Evolutionary conservation across 208 protist species (phyloP).

Genomic region (Porcisia deanei): DNA sequence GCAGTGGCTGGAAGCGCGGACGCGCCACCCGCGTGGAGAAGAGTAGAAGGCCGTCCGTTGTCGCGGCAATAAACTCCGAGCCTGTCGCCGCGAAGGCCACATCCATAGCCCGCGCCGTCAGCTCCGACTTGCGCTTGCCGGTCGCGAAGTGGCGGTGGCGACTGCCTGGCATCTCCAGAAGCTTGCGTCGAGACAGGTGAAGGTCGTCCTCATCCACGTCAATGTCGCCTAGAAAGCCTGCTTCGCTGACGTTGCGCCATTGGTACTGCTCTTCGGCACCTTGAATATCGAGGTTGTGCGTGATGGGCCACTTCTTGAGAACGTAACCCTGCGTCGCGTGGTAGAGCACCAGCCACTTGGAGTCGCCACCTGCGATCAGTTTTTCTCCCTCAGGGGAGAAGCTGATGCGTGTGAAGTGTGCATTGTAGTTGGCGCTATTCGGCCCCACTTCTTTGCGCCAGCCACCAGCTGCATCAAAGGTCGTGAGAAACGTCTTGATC

Average conservation of each 20-base stretch:
- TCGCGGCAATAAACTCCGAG: conserved; percentile 89
- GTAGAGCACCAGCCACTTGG: conserved; percentile 90
- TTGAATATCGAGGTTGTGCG: conserved; percentile 85
- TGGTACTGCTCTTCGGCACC: conserved; percentile 92
- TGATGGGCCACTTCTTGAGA: conserved; percentile 90
- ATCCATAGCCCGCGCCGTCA: conserved; percentile 78
- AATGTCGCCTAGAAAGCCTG: conserved; percentile 85
- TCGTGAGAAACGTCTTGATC: conserved; percentile 85
- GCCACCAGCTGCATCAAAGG: conserved; percentile 83
- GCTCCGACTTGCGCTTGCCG: conserved; percentile 88
- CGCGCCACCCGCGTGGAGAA: conserved; percentile 80
- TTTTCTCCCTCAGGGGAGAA: conserved; percentile 90
- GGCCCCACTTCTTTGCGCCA: conserved; percentile 86
- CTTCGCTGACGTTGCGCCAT: conserved; percentile 84
- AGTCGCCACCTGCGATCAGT: conserved; percentile 86
- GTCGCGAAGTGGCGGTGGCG: conserved; percentile 88
- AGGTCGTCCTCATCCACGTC: conserved; percentile 82
- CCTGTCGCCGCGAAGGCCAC: conserved; percentile 79
- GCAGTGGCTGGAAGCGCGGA: conserved; percentile 83
- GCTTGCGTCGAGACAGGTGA: conserved; percentile 74
- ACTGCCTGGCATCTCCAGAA: conserved; percentile 91
- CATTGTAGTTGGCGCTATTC: conserved; percentile 79
- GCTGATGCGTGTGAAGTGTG: conserved; percentile 84
- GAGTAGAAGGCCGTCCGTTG: conserved; percentile 87
- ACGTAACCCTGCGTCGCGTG: conserved; percentile 89